Conservation (phyloP, 129 eudicot species). For the Sambucus nigra region DNA sequence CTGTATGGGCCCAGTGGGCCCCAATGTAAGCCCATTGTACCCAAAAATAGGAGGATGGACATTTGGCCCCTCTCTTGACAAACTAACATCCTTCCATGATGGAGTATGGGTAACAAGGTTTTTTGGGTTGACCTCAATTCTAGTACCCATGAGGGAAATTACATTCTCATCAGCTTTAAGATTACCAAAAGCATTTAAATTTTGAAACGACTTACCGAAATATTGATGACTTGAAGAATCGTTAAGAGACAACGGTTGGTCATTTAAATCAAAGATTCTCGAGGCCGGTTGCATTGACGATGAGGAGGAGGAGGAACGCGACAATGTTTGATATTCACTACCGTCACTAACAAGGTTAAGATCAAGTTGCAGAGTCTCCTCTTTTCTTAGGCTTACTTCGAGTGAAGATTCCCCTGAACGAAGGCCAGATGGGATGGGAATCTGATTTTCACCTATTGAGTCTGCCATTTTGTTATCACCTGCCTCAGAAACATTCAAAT, state of each 20-base stretch:
- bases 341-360: conserved; percentile 53
- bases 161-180: conserved; percentile 37
- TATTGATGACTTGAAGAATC: conserved; percentile 30
- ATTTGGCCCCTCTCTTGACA: conserved; percentile 32
- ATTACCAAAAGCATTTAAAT: conserved; percentile 22
- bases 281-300: conserved; percentile 41
- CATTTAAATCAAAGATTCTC: conserved; percentile 54
- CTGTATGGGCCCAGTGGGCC: conserved; percentile 40
- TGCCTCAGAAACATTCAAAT: conserved; percentile 60
- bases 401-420: conserved; percentile 49
- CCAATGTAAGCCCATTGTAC: conserved; percentile 39
- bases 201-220: conserved; percentile 38
- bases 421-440: conserved; percentile 9
- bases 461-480: conserved; percentile 30
- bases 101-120: conserved; percentile 22
- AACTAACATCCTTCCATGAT: conserved; percentile 32
- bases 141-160: conserved; percentile 56
- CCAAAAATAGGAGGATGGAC: conserved; percentile 39
- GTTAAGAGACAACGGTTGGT: conserved; percentile 35
- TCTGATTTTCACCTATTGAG: conserved; percentile 23
- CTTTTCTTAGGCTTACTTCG: conserved; percentile 35
- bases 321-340: conserved; percentile 37
- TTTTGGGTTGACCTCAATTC: conserved; percentile 40
- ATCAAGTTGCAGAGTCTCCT: conserved; percentile 49
- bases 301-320: conserved; percentile 56